Evolutionary conservation across 1,139 yeast species (phyloP).

Genomic region (Yamadazyma trypodendri): DNA sequence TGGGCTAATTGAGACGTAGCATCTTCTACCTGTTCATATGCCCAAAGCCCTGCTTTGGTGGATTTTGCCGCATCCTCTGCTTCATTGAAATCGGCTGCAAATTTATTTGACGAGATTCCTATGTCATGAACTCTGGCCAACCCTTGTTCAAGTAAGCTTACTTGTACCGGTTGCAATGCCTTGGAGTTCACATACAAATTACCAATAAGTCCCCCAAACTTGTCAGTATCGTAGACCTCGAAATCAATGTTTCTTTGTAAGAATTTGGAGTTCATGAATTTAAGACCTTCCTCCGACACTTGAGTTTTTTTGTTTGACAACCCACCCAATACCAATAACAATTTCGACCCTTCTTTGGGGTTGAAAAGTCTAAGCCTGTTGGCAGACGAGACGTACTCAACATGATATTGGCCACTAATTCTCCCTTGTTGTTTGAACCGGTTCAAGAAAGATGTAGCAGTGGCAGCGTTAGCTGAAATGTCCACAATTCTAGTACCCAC

Average conservation of each 20-base stretch:
- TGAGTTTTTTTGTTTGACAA: slow-evolving; percentile 51
- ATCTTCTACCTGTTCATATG: slow-evolving; percentile 29
- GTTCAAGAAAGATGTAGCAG: slow-evolving; percentile 73
- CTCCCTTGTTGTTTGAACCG: slow-evolving; percentile 67
- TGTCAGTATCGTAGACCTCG: slow-evolving; percentile 69
- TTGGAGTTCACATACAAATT: slow-evolving; percentile 56
- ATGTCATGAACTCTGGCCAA: slow-evolving; percentile 63
- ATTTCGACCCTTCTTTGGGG: slow-evolving; percentile 69
- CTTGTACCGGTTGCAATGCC: slow-evolving; percentile 56
- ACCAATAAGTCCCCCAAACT: slow-evolving; percentile 81
- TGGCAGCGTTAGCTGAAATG: slow-evolving; percentile 71
- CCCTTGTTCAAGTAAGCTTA: slow-evolving; percentile 62
- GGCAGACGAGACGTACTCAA: slow-evolving; percentile 68
- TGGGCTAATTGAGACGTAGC: slow-evolving; percentile 36
- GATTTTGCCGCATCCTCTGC: slow-evolving; percentile 66
- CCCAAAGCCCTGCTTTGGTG: slow-evolving; percentile 66
- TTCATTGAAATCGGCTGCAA: slow-evolving; percentile 49
- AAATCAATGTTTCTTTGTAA: slow-evolving; percentile 75
- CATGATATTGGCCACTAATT: slow-evolving; percentile 58
- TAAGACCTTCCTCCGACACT: slow-evolving; percentile 54
- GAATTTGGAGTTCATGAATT: slow-evolving; percentile 52
- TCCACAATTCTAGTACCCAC: slow-evolving; percentile 67
- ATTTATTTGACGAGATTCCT: slow-evolving; percentile 60
- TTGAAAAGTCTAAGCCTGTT: slow-evolving; percentile 65
- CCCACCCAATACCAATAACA: slow-evolving; percentile 77